A percentile compares a stretch with the other conserved stretches of the same genome.
Evolutionary conservation across 2,329 filamentous ascomycete species (phyloP).

Genomic region (Tolypocladium paradoxum): DNA sequence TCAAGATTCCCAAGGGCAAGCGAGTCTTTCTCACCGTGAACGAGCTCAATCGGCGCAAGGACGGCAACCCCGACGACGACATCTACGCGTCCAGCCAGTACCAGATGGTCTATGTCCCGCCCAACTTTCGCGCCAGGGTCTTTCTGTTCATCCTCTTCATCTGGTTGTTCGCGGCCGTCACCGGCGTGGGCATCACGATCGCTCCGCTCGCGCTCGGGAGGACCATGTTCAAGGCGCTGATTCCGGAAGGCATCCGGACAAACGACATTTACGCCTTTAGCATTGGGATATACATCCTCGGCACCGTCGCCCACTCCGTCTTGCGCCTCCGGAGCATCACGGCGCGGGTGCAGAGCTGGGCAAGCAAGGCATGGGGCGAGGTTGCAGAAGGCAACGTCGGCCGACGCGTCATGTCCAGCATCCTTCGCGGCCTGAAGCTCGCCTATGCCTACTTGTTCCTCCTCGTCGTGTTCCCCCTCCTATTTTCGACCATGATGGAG

Average conservation of each 20-base stretch:
- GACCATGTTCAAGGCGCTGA: conserved; percentile 59
- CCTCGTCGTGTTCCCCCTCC: conserved; percentile 66
- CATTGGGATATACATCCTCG: conserved; percentile 74
- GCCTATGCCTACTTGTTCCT: conserved; percentile 68
- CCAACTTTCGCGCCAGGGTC: conserved; percentile 70
- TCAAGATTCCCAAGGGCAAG: conserved; percentile 79
- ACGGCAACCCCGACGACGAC: conserved; percentile 42
- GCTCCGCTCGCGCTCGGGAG: conserved; percentile 79
- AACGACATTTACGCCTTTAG: conserved; percentile 98
- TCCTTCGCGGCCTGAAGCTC: conserved; percentile 33
- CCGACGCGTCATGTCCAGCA: conserved; percentile 15
- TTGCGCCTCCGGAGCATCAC: conserved; percentile 37
- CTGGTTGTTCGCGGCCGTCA: conserved; percentile 86
- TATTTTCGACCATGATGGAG: conserved; percentile 72
- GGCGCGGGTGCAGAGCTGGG: conserved; percentile 19
- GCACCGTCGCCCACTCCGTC: conserved; percentile 51
- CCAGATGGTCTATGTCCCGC: conserved; percentile 70
- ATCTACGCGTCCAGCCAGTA: conserved; percentile 51
- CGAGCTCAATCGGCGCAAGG: conserved; percentile 48
- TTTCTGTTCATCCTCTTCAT: conserved; percentile 80
- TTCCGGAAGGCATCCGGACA: conserved; percentile 61
- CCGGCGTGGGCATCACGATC: conserved; percentile 76
- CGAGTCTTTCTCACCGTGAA: conserved; percentile 70
- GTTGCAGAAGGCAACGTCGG: conserved; percentile 10
- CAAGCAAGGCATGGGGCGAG: conserved; percentile 10